Conservation (phyloP, 2,329 filamentous ascomycete species). For the Pochonia chlamydosporia region DNA sequence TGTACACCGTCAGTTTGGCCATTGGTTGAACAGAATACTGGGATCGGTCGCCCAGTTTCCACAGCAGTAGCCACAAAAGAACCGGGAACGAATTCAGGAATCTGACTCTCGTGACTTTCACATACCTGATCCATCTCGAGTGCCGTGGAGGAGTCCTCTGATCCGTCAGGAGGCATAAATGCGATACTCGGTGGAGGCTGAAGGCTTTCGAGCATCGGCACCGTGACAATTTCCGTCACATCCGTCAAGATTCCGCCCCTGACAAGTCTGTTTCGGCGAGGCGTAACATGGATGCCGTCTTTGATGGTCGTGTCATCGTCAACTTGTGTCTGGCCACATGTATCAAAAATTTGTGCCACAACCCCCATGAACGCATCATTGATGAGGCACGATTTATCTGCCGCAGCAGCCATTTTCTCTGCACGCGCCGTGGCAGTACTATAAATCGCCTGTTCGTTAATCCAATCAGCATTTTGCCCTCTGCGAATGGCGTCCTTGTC, state of each 20-base stretch:
- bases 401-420: not conserved
- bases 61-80: not conserved
- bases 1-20: not conserved
- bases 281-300: slow-evolving; percentile 6
- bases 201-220: not conserved
- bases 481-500: slow-evolving; percentile 11
- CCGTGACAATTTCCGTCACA: not conserved
- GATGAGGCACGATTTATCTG: not conserved
- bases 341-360: not conserved
- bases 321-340: not conserved
- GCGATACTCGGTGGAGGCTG: not conserved
- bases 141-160: not conserved
- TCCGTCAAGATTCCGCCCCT: slow-evolving; percentile 3
- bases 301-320: not conserved
- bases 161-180: not conserved
- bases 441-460: slow-evolving; percentile 8
- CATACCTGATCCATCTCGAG: not conserved
- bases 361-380: not conserved
- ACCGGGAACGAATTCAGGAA: not conserved
- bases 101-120: not conserved
- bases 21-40: not conserved
- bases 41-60: not conserved
- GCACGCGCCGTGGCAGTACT: not conserved
- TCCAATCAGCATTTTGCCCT: slow-evolving; percentile 10
- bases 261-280: slow-evolving; percentile 1